Evolutionary conservation across 2,329 filamentous ascomycete genomes (phyloP), one percentile per base, ranked within the genome.

Genomic region (Thelonectria olida): DNA sequence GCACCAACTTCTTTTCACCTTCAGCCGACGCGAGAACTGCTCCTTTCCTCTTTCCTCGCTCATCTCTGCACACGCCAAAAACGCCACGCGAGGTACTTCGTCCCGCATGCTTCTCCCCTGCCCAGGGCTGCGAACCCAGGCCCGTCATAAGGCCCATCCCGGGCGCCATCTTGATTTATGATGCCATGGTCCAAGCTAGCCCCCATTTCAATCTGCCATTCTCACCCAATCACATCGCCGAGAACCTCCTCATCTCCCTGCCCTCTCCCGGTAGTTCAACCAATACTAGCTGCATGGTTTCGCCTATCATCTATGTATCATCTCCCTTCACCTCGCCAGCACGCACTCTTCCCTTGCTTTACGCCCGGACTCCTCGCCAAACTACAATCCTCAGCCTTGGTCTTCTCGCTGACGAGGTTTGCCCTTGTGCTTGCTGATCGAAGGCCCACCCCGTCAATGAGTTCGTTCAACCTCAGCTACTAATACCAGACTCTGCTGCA

Each of bases 141-240:
- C 41, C 39, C 27, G 17, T 34, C 19, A 13, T 39, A 54, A 34
- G 52, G 41, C 42, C 41, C 52, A 54, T 48, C 52, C 52, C 9
- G n/a, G 42, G 8, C 31, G 20, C 39, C 22, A 36, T 28, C 34
- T 13, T 36, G 22, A 41, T 41, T 28, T 25, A 36, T 54, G 41
- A 47, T 47, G 52, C 50, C 38, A 53, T 47, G 31, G 38, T 25
- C 28, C 27, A 48, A 36, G 19, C 53, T 8, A 41, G 19, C 42
- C 53, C 31, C 31, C 31, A 48, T 45, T 23, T 55, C 53, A 48
- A 55, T 55, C 44, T 55, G 42, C 53, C 53, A 23, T 9, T 23
- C n/a, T 25, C 53, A 23, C 36, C 53, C 48, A 49, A 55, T 55
- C 53, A 55, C 34, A 45, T 31, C 39, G 27, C 25, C n/a, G 39